Conservation (phyloP, 257 asterid genomes). For the Solanum piurae region DNA sequence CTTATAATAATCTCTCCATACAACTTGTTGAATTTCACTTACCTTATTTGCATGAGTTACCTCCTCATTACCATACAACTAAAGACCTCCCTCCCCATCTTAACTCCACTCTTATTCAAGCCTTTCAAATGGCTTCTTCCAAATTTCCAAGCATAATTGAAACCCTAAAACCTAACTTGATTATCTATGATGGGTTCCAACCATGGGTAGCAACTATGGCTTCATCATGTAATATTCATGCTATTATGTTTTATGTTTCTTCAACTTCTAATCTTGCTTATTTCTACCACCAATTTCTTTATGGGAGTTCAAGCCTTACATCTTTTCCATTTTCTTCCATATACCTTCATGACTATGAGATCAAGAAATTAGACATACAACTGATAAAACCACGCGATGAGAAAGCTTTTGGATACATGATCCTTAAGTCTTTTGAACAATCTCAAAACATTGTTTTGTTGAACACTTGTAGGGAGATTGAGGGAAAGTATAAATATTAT, state of each 20-base stretch:
- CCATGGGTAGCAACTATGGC: constrained; percentile 27
- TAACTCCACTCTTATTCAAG: constrained; percentile 3
- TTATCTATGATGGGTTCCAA: constrained; percentile 22
- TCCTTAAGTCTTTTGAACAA: neutral
- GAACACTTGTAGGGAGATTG: neutral
- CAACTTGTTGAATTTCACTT: constrained; percentile 27
- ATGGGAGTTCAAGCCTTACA: neutral
- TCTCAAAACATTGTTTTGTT: neutral
- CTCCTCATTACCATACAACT: constrained; percentile 37
- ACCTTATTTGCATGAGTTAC: constrained; percentile 21
- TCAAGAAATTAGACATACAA: neutral
- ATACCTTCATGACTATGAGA: constrained; percentile 1
- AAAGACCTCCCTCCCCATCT: constrained; percentile 45
- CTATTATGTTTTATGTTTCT: constrained; percentile 16
- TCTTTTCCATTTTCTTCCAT: neutral
- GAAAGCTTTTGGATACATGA: neutral
- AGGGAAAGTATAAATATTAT: neutral
- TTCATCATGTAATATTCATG: constrained; percentile 4
- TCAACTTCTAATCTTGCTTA: constrained; percentile 18
- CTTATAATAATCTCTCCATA: neutral
- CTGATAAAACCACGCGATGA: neutral
- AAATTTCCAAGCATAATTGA: constrained; percentile 8
- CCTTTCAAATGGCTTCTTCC: constrained; percentile 21
- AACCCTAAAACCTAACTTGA: constrained; percentile 26
- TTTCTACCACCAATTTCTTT: neutral